Evolutionary conservation across 495 filamentous ascomycete genomes (phyloP), one percentile per base, ranked within the genome.

Genomic region (Sphaerosporella brunnea): DNA sequence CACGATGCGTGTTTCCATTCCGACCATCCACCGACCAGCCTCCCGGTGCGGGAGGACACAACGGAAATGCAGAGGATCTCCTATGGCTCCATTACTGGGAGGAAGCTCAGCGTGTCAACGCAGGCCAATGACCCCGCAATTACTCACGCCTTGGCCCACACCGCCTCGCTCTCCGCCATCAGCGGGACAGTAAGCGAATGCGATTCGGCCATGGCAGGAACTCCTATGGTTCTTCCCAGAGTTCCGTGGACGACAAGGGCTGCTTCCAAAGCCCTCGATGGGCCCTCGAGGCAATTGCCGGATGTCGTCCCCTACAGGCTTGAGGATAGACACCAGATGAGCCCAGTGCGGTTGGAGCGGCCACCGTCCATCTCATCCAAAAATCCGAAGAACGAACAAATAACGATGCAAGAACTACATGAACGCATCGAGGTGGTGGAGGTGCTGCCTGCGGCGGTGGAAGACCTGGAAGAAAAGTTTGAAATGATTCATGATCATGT

Each of bases 1-100:
- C 55, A 59, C 24, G 47, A 59, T 35, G 50, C 55, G 16, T 59
- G 55, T 30, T 59, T 28, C 51, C 55, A 59, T 30, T 48, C 54
- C 1, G 34, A 53, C 41, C 23, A 38, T 21, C 30, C 40, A 40
- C 8, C n/a, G 18, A 19, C 4, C 39, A 15, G 8, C 32, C 21
- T 24, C 50, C 18, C 20, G 21, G 18, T 21, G 39, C 39, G 19
- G 7, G 18, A 25, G 20, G 20, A 43, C 8, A 3, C 39, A 10
- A 3, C 16, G 24, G 20, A 43, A 21, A 10, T 23, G 16, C 39
- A 24, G 24, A 13, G 18, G 18, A 11, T 21, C 39, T 7, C 5
- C 10, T 23, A 43, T 50, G 51, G 36, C 46, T 53, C 13, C 47
- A 36, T 2, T 45, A 50, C 11, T 41, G 49, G 18, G 42, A 50